Evolutionary conservation across 2,329 filamentous ascomycete genomes (phyloP), one percentile per base, ranked within the genome.

Genomic region (Amylocarpus encephaloides): DNA sequence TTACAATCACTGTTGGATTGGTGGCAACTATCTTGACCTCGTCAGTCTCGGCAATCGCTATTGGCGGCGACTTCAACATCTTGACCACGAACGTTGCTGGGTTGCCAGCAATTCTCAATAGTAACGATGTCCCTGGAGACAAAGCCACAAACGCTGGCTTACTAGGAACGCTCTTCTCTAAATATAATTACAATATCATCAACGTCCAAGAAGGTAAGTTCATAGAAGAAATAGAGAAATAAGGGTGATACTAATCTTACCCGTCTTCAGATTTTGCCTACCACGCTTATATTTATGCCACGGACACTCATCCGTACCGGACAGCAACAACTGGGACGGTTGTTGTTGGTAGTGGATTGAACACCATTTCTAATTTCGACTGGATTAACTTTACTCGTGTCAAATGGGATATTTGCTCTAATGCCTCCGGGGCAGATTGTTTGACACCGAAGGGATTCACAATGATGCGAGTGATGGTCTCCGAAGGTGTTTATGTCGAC

Each of bases 361-460:
- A 86, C 69, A 79, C 79, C 0, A 63, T 86, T 39, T 72, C 81
- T 54, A 80, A 78, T 59, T 79, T 73, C 56, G 62, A 73, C 54
- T 86, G 75, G 72, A 65, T 76, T 6, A 72, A 76, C 53, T 78
- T 80, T 56, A 67, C 70, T 39, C 76, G 82, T 12, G 67, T 74
- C 43, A 79, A 81, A 60, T 86, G 83, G 81, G 65, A 71, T 19
- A 69, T 63, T 2, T 85, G 82, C 67, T 79, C 76, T 51, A 65
- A 78, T 60, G 73, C 73, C 33, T 78, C 76, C 0, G 73, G 72
- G 0, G 59, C 64, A 1, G 83, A 86, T 64, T 86, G 83, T 62
- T 67, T 85, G 54, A 85, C 82, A 0, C 83, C 81, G 18, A 86
- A 86, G 66, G 83, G 83, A 12, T 85, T 85, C 64, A 85, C 81